Conservation (phyloP, 805 yeast species). For the Grigorovia transvaalensis region DNA sequence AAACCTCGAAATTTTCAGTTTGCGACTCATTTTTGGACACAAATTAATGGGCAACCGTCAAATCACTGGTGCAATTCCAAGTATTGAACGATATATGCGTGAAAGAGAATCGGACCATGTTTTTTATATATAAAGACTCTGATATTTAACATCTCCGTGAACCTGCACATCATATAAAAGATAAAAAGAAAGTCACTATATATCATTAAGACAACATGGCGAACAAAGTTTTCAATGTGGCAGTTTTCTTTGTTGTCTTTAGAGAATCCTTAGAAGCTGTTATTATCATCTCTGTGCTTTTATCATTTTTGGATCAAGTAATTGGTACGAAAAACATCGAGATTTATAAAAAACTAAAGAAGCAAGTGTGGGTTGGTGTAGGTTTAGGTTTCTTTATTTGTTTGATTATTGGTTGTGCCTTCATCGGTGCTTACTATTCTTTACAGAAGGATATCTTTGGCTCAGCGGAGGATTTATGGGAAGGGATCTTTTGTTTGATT, state of each 20-base stretch:
- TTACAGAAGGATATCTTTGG: constrained; percentile 79
- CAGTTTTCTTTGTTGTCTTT: constrained; percentile 78
- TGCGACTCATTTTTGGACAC: not conserved
- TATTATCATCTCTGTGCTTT: constrained; percentile 77
- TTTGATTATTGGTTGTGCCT: constrained; percentile 79
- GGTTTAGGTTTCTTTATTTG: constrained; percentile 64
- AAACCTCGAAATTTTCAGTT: too few species aligned
- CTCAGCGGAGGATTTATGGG: constrained; percentile 88
- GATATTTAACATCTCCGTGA: not conserved
- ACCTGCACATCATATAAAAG: too few species aligned
- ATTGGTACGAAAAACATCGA: constrained; percentile 44
- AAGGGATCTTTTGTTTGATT: constrained; percentile 84
- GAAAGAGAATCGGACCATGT: not conserved
- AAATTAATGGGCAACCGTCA: not conserved
- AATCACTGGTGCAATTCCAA: not conserved
- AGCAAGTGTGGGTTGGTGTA: constrained; percentile 85
- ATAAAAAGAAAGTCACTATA: too few species aligned
- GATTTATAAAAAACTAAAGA: constrained; percentile 50
- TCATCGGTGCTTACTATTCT: constrained; percentile 86
- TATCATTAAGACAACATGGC: not conserved
- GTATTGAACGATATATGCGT: not conserved
- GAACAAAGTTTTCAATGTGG: constrained; percentile 35
- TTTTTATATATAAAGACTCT: not conserved
- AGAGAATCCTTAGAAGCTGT: constrained; percentile 93
- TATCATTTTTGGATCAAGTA: constrained; percentile 87